Base-by-base conservation (phyloP, 2,329 filamentous ascomycete species). In the Xenoacremonium recifei region DNA sequence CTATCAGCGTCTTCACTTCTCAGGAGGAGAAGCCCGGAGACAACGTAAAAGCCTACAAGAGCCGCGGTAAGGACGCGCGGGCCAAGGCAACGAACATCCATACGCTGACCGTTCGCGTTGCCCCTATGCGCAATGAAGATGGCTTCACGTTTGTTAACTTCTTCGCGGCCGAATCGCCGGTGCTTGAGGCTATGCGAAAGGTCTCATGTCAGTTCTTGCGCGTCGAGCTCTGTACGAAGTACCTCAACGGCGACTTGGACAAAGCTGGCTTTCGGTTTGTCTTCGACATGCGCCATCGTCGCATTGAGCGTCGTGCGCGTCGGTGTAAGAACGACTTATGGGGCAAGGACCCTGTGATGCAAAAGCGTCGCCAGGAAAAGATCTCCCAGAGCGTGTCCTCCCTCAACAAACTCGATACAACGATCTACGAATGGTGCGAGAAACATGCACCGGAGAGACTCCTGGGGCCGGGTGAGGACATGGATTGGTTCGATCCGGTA, bases 41-140 rank as follows among this genome's bases (percentile, higher is more conserved):
- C 3, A 32, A 52, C 27, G 23, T 36, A 1, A 35, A 35, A 3
- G 54, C 45, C 1, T 40, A 55, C 5, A 13, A 40, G 9, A 41
- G 44, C 3, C 30, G 54, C 9, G 46, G 39, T n/a, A 44, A 40
- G 13, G 33, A 32, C 10, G 29, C 10, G 9, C 10, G 13, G 2
- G 18, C 20, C 5, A 20, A 21, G 3, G 21, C 20, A 35, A 41
- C 53, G 15, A 59, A 59, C 35, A 55, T 77, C 3, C 61, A 69
- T 42, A 73, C 65, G 1, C 52, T 78, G 18, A 68, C 63, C 3
- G 57, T 77, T 35, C 62, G 70, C 23, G 51, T 76, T 35, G 59
- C 60, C 13, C 68, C 68, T 2, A 45, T 35, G 13, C 49, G 29
- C 6, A 27, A 39, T 3, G 27, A 17, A 3, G 43, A 41, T 17